Base-by-base conservation (phyloP, 2,329 filamentous ascomycete species). In the Cadophora malorum region DNA sequence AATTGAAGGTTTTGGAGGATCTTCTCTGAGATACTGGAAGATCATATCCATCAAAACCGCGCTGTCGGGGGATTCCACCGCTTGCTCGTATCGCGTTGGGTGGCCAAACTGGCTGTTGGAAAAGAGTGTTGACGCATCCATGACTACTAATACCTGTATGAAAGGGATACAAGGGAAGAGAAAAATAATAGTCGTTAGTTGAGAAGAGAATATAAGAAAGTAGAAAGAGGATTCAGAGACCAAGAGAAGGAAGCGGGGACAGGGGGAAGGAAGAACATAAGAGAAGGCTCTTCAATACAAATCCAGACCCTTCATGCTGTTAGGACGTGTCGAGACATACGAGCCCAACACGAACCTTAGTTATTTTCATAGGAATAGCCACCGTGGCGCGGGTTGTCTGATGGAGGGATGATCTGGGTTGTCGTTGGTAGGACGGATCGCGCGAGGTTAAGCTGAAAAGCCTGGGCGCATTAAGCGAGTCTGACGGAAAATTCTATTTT, bases 21-120 rank as follows among this genome's bases (percentile, higher is more conserved):
- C 52, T 41, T 65, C 50, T 49, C 16, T 64, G 6, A 69, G 55
- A 49, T 66, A 69, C n/a, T 59, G 63, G 53, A 64, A 69, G 23
- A 69, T 66, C 53, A 60, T 66, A 19, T 64, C 53, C 59, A 69
- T 69, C 60, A 69, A 38, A n/a, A 63, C 25, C 38, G 52, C 50
- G 33, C 53, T 63, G 52, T 66, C 63, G 28, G 60, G 35, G 10
- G 63, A 64, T 25, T 64, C 52, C 25, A 64, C 50, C 3, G 52
- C 38, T 38, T 55, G 50, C 50, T 64, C 63, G 50, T 64, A 58
- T 49, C 35, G 23, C 10, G 35, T 56, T 10, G 35, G 50, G 50
- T 56, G 63, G 50, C 33, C 52, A 56, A 56, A 58, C 14, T 56
- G 50, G 63, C 50, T 56, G 21, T 19, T 23, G 3, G 38, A 14